Conservation (phyloP, 1,284 basidiomycete species). For the Boletellus deceptivus region DNA sequence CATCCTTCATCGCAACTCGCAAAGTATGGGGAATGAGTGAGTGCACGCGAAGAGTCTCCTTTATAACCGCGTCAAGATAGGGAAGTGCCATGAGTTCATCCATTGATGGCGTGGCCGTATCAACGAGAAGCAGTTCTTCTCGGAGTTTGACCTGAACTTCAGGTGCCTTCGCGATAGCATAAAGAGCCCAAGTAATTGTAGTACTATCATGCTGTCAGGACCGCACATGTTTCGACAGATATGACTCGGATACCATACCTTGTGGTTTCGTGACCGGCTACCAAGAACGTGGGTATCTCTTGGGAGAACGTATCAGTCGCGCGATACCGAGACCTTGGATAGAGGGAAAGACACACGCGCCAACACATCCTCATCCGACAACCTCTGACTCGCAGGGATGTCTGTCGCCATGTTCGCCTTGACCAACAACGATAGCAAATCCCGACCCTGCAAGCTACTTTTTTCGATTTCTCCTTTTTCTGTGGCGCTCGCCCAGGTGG, state of each 20-base stretch:
- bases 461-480: conserved; percentile 29
- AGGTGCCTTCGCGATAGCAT: conserved; percentile 54
- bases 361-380: conserved; percentile 73
- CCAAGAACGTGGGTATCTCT: conserved; percentile 42
- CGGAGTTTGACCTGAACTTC: conserved; percentile 66
- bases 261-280: conserved; percentile 80
- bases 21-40: conserved; percentile 57
- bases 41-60: conserved; percentile 68
- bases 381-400: conserved; percentile 51
- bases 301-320: not conserved
- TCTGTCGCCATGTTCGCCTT: conserved; percentile 65
- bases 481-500: conserved; percentile 25
- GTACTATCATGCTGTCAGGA: conserved; percentile 37
- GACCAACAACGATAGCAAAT: conserved; percentile 53
- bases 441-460: conserved; percentile 36
- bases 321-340: not conserved
- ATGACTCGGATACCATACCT: conserved; percentile 37
- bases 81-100: conserved; percentile 57
- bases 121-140: conserved; percentile 55
- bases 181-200: conserved; percentile 60
- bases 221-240: not conserved
- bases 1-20: conserved; percentile 55
- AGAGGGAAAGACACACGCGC: conserved; percentile 55
- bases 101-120: conserved; percentile 55
- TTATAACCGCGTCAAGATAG: conserved; percentile 64